Evolutionary conservation across 352 stramenopile genomes (phyloP), one percentile per base, ranked within the genome.

Genomic region (Phytophthora palmivora): DNA sequence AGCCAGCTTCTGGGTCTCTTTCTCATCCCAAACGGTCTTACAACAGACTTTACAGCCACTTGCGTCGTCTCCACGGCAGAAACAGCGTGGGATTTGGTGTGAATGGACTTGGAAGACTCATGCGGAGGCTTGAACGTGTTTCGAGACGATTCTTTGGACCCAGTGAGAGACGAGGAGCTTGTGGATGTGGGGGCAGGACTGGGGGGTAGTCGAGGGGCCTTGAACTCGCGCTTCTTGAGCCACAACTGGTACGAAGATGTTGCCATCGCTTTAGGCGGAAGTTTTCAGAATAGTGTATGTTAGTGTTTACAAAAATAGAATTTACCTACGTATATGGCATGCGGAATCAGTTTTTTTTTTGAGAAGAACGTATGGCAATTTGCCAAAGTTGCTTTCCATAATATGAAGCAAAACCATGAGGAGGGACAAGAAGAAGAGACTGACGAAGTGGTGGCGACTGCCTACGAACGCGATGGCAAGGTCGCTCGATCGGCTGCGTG

Each of bases 181-280:
- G 36, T 5, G 22, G 16, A 41, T 15, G 19, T 59, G 2, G 18
- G 14, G 19, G 49, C 0, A 1, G 14, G 24, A 18, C 16, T 61
- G 1, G 19, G n/a, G 1, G 43, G 43, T 5, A 10, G 15, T 16
- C 26, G 43, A n/a, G 52, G 48, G 15, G 41, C 47, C 49, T 80
- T 80, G 42, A 60, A 59, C 47, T 80, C 72, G 28, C 73, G 60
- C 58, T 80, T 75, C 58, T 70, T 57, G 34, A 80, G 58, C 72
- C 72, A 88, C 51, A 67, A 75, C 11, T 70, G 47, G 48, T 88
- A 88, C 53, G 68, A 53, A 16, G 42, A 65, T 18, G 58, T 59
- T 32, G 41, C 14, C 52, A 69, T 28, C 24, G n/a, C n/a, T n/a
- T n/a, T n/a, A n/a, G n/a, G n/a, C n/a, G n/a, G n/a, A n/a, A n/a